Conservation (phyloP, 1,284 basidiomycete species). For the Puccinia coronata region DNA sequence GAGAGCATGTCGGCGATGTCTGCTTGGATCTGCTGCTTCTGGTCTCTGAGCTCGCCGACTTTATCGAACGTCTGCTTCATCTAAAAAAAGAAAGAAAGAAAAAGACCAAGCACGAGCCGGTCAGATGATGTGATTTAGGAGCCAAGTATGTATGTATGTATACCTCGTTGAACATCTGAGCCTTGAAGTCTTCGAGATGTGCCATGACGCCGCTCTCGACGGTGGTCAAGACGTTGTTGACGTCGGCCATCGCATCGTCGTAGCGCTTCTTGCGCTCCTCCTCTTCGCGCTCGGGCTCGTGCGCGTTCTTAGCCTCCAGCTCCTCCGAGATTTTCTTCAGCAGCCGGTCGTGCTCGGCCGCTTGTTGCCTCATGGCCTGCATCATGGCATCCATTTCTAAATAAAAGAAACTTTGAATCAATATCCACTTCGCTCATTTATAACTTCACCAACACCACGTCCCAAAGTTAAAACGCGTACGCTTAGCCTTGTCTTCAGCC, state of each 20-base stretch:
- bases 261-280: conserved; percentile 27
- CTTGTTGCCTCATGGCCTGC: conserved; percentile 46
- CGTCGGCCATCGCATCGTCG: conserved; percentile 38
- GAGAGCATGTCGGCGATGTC: conserved; percentile 48
- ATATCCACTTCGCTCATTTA: too few relatives aligned
- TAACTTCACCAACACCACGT: too few relatives aligned
- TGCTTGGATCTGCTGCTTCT: conserved; percentile 49
- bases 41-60: conserved; percentile 43
- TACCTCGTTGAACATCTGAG: conserved; percentile 47
- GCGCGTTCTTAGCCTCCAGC: conserved; percentile 10
- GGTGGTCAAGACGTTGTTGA: conserved; percentile 41
- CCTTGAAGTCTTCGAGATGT: conserved; percentile 48
- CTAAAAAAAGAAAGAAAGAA: conserved; percentile 16
- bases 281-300: conserved; percentile 15
- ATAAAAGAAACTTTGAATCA: neutral
- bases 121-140: too few relatives aligned
- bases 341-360: conserved; percentile 43
- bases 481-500: conserved; percentile 45
- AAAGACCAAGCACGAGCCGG: too few relatives aligned
- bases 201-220: conserved; percentile 46
- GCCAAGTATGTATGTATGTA: too few relatives aligned
- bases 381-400: conserved; percentile 45
- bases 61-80: conserved; percentile 49
- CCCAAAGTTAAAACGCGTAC: too few relatives aligned
- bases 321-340: conserved; percentile 41